Evolutionary conservation across 257 asterid genomes (phyloP), one percentile per base, ranked within the genome.

Genomic region (Perilla frutescens): DNA sequence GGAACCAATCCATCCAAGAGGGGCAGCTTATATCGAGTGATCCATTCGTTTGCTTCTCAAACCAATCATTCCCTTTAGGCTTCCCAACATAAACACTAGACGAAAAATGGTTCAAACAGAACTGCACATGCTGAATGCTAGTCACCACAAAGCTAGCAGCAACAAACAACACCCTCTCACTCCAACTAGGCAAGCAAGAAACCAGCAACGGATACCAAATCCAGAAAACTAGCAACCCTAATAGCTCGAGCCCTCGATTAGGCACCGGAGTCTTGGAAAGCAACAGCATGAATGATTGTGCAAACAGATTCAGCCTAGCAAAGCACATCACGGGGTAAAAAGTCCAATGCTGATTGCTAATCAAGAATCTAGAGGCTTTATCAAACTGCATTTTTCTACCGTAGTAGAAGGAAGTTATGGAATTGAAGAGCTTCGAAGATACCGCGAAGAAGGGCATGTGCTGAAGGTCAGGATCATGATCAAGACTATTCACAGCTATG

Each of bases 1-100:
- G 98, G 55, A 93, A 93, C 97, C 98, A 93, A 74, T 93, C 98
- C 98, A 93, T 89, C 98, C 98, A 89, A 14, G 93, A 50, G 0
- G 93, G 60, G 71, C 96, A 93, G 0, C 67, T 34, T 8, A 93
- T 91, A 49, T 87, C 76, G 8, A 93, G 86, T 12, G 84, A 79
- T 1, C 97, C 97, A 43, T 64, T 31, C 0, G 97, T 91, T 73
- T 93, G 98, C 88, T 86, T 93, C 83, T 93, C 91, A 20, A 89
- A 91, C 98, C 98, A 93, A 66, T 91, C 96, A 59, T 89, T 87
- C 48, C 96, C 96, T 11, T 26, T 81, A 0, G 96, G 98, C 7
- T 70, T 77, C 13, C 97, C 98, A 3, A 93, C 69, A 31, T 91
- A 93, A 8, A 87, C 83, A 34, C 74, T 78, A 0, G 92, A 76